Conservation (phyloP, 1,284 basidiomycete species). For the Erythrobasidium hasegawianum region DNA sequence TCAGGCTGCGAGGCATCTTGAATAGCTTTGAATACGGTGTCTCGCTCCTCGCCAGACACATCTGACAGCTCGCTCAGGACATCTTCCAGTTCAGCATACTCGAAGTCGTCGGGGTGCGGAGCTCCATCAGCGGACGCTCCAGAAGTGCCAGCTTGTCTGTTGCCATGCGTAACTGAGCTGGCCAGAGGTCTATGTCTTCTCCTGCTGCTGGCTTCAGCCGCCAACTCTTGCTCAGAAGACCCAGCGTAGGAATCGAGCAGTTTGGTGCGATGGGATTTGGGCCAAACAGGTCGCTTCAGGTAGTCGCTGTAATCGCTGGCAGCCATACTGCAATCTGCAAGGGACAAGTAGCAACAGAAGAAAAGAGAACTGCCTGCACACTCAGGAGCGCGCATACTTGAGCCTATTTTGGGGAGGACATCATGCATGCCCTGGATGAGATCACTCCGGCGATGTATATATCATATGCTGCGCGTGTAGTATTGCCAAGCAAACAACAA, state of each 20-base stretch:
- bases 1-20: constrained; percentile 10
- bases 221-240: constrained; percentile 5
- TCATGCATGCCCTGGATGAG: no score
- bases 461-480: no score
- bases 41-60: constrained; percentile 26
- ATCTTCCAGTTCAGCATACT: constrained; percentile 5
- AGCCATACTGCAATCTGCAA: no score
- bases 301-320: constrained; percentile 5
- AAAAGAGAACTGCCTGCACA: no score
- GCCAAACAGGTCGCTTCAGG: constrained; percentile 15
- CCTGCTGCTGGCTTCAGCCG: not conserved
- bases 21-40: constrained; percentile 7
- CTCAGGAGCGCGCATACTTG: no score
- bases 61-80: not conserved
- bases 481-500: no score
- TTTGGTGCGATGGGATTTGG: constrained; percentile 14
- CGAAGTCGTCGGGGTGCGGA: constrained; percentile 18
- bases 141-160: constrained; percentile 9
- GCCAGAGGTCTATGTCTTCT: not conserved
- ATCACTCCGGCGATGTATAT: no score
- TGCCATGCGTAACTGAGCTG: not conserved
- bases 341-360: no score
- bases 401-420: no score
- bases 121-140: not conserved
- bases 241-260: constrained; percentile 1